Percentiles rank a stretch among this genome's conserved stretches.
Conservation (phyloP, 1,284 basidiomycete genomes). For the Austroboletus novae-zelandiae region DNA sequence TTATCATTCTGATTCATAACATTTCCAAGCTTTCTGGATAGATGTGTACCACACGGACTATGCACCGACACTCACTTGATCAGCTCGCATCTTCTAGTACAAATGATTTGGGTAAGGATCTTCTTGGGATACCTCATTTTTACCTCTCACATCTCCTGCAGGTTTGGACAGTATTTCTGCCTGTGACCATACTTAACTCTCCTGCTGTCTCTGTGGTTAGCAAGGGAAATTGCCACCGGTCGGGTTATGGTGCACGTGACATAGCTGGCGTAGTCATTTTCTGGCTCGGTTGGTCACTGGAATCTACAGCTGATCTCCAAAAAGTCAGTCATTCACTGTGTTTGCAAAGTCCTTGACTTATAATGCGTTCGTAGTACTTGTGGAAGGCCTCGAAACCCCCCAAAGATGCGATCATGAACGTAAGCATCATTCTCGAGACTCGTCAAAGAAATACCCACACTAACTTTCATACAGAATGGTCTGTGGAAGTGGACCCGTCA, state of each 20-base stretch:
- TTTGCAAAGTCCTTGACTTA: background rate
- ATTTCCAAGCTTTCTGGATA: background rate
- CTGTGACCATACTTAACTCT: constrained; percentile 66
- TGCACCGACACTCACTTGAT: background rate
- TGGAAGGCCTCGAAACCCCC: constrained; percentile 56
- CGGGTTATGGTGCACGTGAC: constrained; percentile 60
- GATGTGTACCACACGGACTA: background rate
- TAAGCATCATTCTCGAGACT: constrained; percentile 23
- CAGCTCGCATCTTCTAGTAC: background rate
- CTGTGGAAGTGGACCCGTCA: constrained; percentile 61
- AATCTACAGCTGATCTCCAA: constrained; percentile 62
- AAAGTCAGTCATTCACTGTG: constrained; percentile 45
- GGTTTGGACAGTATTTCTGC: constrained; percentile 46
- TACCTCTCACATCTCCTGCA: background rate
- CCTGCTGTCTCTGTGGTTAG: constrained; percentile 55
- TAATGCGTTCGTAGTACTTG: constrained; percentile 38
- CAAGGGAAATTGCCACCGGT: constrained; percentile 30
- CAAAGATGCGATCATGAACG: constrained; percentile 50
- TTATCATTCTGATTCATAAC: background rate
- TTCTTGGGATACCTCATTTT: background rate
- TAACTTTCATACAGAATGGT: constrained; percentile 38
- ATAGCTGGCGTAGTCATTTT: constrained; percentile 69
- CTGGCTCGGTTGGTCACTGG: constrained; percentile 58
- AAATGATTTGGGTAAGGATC: background rate
- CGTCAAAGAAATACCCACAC: background rate